Evolutionary conservation across 345 rosid genomes (phyloP), one percentile per base, ranked within the genome.

Genomic region (Dipteronia dyeriana): DNA sequence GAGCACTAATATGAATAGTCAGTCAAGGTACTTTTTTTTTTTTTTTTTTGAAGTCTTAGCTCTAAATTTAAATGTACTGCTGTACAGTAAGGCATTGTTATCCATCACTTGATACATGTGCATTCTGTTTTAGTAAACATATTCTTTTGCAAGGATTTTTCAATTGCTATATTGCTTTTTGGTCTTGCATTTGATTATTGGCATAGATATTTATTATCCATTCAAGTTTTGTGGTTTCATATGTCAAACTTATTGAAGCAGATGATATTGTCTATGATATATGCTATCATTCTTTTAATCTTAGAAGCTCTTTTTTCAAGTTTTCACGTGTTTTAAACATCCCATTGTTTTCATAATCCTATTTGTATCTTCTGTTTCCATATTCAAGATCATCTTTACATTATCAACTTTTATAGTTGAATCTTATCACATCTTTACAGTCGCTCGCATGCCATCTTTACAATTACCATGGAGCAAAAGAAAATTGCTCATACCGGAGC

Each of bases 371-470:
- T 19, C 26, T 9, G 7, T 19, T 20, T 61, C 4, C 29, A 57
- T 11, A 53, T 51, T 62, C 3, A 4, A 25, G 19, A 26, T 65
- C 45, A 25, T 49, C 26, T 49, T 57, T n/a, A 7, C 68, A 16
- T 6, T 22, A 38, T 60, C 76, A 19, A 23, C 34, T 9, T 43
- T 20, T 57, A 59, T 51, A 66, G 1, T 7, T 57, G 34, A 2
- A 71, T 16, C 53, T 82, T 12, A 17, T 75, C 66, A 23, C 14
- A n/a, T 53, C 62, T 61, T 79, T 79, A 16, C 85, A 96, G 98
- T 83, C 99, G 97, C 14, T 96, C 99, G 5, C 99, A 94, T 87
- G 99, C 98, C 74, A 96, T 96, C 57, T 94, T 96, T 82, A 96
- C 98, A 38, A 94, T 96, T 73, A 88, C 93, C 12, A 67, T 96